Evolutionary conservation across 1,284 basidiomycete genomes (phyloP).

Genomic region (Termitomyces sp.): DNA sequence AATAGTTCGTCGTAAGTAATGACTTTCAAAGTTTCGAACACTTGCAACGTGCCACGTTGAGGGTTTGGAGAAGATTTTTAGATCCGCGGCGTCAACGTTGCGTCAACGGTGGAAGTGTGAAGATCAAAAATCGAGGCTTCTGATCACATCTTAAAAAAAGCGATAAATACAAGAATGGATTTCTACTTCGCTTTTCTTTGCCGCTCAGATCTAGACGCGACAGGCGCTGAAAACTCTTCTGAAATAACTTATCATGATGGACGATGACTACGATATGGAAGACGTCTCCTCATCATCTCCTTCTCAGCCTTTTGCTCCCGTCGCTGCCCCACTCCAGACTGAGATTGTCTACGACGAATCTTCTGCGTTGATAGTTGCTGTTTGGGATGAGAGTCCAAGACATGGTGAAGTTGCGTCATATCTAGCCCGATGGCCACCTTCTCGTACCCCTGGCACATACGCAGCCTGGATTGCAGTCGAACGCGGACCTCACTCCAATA

Average conservation of each 20-base stretch:
- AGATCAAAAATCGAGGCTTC: too few relatives aligned
- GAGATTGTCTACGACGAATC: slow-evolving; percentile 14
- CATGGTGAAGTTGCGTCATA: slow-evolving; percentile 21
- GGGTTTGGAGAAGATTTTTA: too few relatives aligned
- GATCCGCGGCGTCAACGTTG: too few relatives aligned
- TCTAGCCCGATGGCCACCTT: slow-evolving; percentile 31
- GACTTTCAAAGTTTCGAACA: too few relatives aligned
- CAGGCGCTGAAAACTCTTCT: not conserved
- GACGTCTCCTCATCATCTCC: slow-evolving; percentile 3
- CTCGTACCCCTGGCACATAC: slow-evolving; percentile 24
- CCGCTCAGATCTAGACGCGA: not conserved
- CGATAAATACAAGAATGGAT: not conserved
- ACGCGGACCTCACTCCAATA: slow-evolving; percentile 17
- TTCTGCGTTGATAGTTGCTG: slow-evolving; percentile 17
- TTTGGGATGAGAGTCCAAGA: slow-evolving; percentile 22
- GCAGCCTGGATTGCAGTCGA: slow-evolving; percentile 31
- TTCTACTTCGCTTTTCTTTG: not conserved
- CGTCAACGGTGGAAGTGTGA: too few relatives aligned
- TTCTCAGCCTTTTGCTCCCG: not conserved
- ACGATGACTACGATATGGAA: slow-evolving; percentile 16
- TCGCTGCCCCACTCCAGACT: slow-evolving; percentile 19
- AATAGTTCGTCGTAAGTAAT: too few relatives aligned
- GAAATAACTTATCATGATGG: slow-evolving; percentile 3
- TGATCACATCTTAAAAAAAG: too few relatives aligned
- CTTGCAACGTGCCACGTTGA: too few relatives aligned